A percentile compares a stretch with the other conserved stretches of the same genome.
Evolutionary conservation across 1,284 basidiomycete species (phyloP).

Genomic region (Melampsora larici-populina): DNA sequence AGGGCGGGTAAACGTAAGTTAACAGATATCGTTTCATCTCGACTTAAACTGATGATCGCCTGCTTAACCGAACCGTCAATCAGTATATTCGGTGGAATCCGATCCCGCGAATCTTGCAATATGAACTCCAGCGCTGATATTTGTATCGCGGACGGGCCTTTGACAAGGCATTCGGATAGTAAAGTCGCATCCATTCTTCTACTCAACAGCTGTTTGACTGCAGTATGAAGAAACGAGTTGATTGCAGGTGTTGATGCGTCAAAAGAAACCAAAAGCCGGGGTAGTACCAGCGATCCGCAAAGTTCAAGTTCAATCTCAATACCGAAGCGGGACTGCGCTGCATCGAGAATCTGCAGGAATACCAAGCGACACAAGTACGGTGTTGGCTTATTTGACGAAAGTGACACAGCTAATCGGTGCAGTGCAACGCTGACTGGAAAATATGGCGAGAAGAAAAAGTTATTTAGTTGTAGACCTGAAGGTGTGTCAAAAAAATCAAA

Average conservation of each 20-base stretch:
- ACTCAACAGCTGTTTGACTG: constrained; percentile 11
- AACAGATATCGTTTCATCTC: neutral
- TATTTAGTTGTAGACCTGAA: neutral
- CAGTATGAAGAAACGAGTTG: neutral
- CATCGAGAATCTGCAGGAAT: constrained; percentile 23
- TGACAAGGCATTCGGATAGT: neutral
- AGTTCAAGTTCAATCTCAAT: neutral
- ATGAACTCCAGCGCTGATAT: neutral
- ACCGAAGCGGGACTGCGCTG: constrained; percentile 16
- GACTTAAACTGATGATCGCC: neutral
- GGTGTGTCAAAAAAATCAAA: neutral
- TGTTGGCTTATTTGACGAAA: neutral
- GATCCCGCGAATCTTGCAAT: neutral
- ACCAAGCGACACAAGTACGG: constrained; percentile 19
- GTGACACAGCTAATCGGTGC: neutral
- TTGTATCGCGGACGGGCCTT: neutral
- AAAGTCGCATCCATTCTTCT: neutral
- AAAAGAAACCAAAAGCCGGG: neutral
- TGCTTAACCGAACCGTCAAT: neutral
- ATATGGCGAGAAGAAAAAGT: neutral
- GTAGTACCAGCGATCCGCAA: neutral
- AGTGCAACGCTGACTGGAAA: neutral
- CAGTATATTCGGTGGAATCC: neutral
- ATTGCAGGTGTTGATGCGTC: constrained; percentile 1
- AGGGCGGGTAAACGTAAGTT: constrained; percentile 22